Evolutionary conservation across 441 rosid genomes (phyloP), one percentile per base, ranked within the genome.

Genomic region (Gossypium davidsonii): DNA sequence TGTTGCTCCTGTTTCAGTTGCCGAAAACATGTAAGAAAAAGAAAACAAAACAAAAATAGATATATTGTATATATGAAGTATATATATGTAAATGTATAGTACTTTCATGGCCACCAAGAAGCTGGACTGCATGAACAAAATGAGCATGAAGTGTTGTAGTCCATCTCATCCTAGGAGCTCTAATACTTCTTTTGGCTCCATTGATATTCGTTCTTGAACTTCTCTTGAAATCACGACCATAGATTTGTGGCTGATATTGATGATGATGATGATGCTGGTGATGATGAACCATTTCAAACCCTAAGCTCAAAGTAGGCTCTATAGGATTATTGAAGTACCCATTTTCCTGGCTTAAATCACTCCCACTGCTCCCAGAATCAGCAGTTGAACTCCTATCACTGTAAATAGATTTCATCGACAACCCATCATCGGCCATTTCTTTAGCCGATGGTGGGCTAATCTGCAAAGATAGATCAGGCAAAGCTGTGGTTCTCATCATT

Each of bases 81-180:
- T 68, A 49, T 71, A 34, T 6, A 6, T 34, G 39, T 34, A 6
- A 6, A 6, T 34, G 39, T 34, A 31, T 6, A 34, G 39, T 82
- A 93, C 99, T 92, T 86, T 92, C 98, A 86, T 94, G 99, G 80
- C 99, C 99, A 12, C 98, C 99, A 26, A 94, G 98, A 74, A 92
- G 99, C 86, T 92, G 96, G 60, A 94, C 97, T 9, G 96, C 97
- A 75, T 94, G 99, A 57, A 94, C 94, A 49, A 94, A 94, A 75
- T 90, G 98, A 48, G 98, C 91, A 77, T 94, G 98, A 9, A 94
- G 96, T 63, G 98, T 87, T 4, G 96, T 80, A 56, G 99, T 94
- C 99, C 99, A 94, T 83, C 99, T 82, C 98, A 94, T 94, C 83
- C 99, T 87, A 9, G 99, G 98, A 79, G 97, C 97, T 81, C 98